Base-by-base conservation (phyloP, 345 rosid species). In the Eucalyptus virginea region DNA sequence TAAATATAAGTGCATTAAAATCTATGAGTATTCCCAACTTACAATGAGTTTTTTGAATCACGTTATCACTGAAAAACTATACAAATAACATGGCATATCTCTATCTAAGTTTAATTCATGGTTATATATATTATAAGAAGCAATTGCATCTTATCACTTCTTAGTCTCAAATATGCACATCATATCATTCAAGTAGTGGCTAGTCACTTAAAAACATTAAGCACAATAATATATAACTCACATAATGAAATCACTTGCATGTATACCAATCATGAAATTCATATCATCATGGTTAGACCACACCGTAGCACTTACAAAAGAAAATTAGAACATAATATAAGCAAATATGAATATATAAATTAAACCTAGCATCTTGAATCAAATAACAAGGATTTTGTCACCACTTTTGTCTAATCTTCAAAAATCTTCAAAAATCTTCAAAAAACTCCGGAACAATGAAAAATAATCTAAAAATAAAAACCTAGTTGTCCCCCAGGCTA, bases 321-420 rank as follows among this genome's bases (percentile, higher is more conserved):
- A 52, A 3, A 52, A 52, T 52, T 8, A 8, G 4, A 52, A 52
- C 0, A 19, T 3, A 52, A 19, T 52, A 52, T 0, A 52, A 52
- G 2, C 0, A 52, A 19, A 21, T 19, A 21, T 0, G 0, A 52
- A 52, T 19, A 0, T 52, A 52, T 52, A 52, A 52, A 21, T 52
- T 52, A 52, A 52, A 21, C 0, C 0, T 0, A 19, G 0, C 26
- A 19, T 52, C 26, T 52, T 21, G 24, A 52, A 52, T 52, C 5
- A 52, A 52, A 52, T 5, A 52, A 51, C 0, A 51, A 51, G 0
- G 1, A 52, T 52, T 52, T 0, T 0, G 1, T 52, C 4, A 2
- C 10, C 10, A 52, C 5, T 52, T 52, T 52, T 52, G 1, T 52
- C 23, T 52, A 19, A 1, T 52, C 2, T 19, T 52, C 11, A 8